These are phyloP conservation scores for Pichia deserticola DNA, from an alignment of 805 yeast species.

Conservation along the genomic window DNA sequence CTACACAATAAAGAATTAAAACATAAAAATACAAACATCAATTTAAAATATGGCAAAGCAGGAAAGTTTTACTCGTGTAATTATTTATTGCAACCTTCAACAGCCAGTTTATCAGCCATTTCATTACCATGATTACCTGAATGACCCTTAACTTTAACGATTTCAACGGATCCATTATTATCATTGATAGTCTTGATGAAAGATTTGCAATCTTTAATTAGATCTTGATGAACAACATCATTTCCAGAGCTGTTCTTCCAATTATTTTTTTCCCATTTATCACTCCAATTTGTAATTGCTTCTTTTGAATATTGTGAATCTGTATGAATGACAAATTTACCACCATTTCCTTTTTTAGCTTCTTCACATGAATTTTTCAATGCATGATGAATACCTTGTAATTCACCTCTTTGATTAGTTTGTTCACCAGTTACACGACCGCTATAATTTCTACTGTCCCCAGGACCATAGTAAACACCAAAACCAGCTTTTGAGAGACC, in stretches of 20 bases:
- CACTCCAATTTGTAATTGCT: constrained; percentile 49
- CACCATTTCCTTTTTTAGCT: constrained; percentile 17
- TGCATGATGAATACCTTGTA: constrained; percentile 58
- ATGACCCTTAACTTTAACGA: constrained; percentile 70
- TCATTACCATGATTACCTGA: constrained; percentile 64
- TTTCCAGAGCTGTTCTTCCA: constrained; percentile 40
- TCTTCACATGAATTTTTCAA: constrained; percentile 33
- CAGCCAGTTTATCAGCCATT: constrained; percentile 70
- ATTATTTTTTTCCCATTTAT: constrained; percentile 50
- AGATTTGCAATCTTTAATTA: constrained; percentile 32
- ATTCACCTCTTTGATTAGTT: constrained; percentile 79
- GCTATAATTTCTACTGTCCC: constrained; percentile 47
- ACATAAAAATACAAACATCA: too few relatives aligned
- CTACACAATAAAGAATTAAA: too few relatives aligned
- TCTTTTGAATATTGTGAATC: constrained; percentile 68
- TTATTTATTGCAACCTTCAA: constrained; percentile 33
- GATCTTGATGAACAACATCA: constrained; percentile 43
- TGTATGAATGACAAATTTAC: constrained; percentile 40
- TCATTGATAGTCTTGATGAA: constrained; percentile 30
- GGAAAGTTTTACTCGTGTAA: too few relatives aligned
- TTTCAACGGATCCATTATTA: constrained; percentile 34
- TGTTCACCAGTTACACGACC: constrained; percentile 46
- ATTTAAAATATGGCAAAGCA: too few relatives aligned
- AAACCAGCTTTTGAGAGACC: constrained; percentile 48
- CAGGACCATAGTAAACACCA: constrained; percentile 64